phyloP scores from a whole-genome alignment of 805 yeast genomes.

The Priceomyces haplophilus region DNA sequence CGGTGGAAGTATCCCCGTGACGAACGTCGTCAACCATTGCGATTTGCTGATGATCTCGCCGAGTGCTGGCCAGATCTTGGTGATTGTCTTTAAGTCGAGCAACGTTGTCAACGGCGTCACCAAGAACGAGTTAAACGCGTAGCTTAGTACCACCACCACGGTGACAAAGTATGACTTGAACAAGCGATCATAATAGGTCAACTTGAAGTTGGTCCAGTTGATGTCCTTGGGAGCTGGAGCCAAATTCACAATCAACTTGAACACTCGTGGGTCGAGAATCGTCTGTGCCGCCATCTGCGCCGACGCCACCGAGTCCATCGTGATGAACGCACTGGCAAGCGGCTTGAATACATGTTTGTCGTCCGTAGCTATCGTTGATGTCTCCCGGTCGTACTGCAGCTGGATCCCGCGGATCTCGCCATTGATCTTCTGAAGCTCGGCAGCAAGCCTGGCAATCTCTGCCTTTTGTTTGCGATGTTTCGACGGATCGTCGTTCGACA shows the following conservation, averaged over 20 bases:
- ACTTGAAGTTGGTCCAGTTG: slow-evolving; percentile 44
- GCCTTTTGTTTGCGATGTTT: slow-evolving; percentile 20
- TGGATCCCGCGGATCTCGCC: slow-evolving; percentile 33
- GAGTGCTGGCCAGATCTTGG: slow-evolving; percentile 56
- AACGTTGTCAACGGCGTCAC: slow-evolving; percentile 56
- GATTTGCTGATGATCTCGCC: slow-evolving; percentile 52
- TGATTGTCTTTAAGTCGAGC: slow-evolving; percentile 53
- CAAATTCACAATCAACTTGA: slow-evolving; percentile 38
- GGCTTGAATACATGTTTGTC: slow-evolving; percentile 33
- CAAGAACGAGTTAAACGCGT: slow-evolving; percentile 52
- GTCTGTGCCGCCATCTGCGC: slow-evolving; percentile 51
- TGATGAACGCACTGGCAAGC: slow-evolving; percentile 44
- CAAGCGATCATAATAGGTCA: slow-evolving; percentile 38
- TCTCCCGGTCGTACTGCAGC: slow-evolving; percentile 26
- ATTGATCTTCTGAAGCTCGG: slow-evolving; percentile 36
- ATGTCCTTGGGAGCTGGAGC: slow-evolving; percentile 50
- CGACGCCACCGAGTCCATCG: slow-evolving; percentile 48
- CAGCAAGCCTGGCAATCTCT: slow-evolving; percentile 31
- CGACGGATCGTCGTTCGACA: background rate
- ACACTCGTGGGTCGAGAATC: slow-evolving; percentile 43
- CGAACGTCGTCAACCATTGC: slow-evolving; percentile 50
- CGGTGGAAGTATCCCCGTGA: slow-evolving; percentile 63
- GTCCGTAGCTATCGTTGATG: slow-evolving; percentile 24
- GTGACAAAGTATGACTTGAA: slow-evolving; percentile 41
- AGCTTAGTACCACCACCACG: slow-evolving; percentile 44